These are phyloP conservation scores for Candida dajiaensis DNA, from an alignment of 805 yeast genomes.

Conservation along the genomic window DNA sequence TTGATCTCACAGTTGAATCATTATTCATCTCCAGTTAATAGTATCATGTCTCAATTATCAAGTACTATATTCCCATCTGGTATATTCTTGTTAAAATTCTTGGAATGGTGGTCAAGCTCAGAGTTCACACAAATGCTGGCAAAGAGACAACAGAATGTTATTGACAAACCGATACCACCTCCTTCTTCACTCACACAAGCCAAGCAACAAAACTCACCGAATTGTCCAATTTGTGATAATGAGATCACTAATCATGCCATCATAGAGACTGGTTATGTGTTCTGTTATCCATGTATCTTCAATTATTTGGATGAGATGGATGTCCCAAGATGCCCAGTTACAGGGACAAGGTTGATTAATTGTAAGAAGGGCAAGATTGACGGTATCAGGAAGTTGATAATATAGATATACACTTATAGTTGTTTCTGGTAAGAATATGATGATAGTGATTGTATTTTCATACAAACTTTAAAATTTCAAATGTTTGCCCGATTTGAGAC, in stretches of 20 bases:
- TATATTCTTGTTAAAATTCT: conserved; percentile 71
- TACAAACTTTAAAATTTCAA: no score
- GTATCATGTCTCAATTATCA: conserved; percentile 16
- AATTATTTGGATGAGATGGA: conserved; percentile 43
- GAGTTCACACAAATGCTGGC: conserved; percentile 59
- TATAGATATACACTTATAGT: conserved; percentile 29
- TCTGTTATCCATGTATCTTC: conserved; percentile 83
- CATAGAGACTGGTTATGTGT: conserved; percentile 87
- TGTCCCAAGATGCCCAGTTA: conserved; percentile 80
- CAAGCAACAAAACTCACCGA: conserved; percentile 27
- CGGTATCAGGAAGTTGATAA: conserved; percentile 69
- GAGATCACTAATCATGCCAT: conserved; percentile 73
- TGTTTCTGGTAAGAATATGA: not conserved
- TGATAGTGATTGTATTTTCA: no score
- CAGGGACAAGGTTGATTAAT: conserved; percentile 65
- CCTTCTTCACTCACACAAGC: conserved; percentile 2
- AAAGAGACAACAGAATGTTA: conserved; percentile 37
- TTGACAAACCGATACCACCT: conserved; percentile 45
- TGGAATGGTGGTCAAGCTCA: conserved; percentile 91
- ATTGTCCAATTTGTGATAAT: conserved; percentile 68
- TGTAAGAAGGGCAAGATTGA: conserved; percentile 72
- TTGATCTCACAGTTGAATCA: conserved; percentile 4
- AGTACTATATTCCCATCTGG: conserved; percentile 67
- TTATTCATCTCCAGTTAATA: conserved; percentile 13
- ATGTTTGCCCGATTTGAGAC: no score